phyloP scores from a whole-genome alignment of 2,329 filamentous ascomycete species.

The Apiospora phragmitis region DNA sequence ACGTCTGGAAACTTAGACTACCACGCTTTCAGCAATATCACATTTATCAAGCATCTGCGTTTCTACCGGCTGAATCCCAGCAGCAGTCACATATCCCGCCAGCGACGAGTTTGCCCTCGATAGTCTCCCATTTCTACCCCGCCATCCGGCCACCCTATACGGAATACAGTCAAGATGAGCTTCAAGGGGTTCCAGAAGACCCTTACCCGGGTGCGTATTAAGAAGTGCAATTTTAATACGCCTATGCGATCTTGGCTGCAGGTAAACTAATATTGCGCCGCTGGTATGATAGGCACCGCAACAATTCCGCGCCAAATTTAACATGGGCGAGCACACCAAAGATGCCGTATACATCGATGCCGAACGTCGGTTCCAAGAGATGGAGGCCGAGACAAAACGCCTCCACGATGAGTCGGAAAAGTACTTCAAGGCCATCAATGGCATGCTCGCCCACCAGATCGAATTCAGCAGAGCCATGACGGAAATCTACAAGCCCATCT shows the following conservation, averaged over 20 bases:
- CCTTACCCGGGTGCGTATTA: conserved; percentile 70
- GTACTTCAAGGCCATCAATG: conserved; percentile 97
- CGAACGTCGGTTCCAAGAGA: conserved; percentile 88
- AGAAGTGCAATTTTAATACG: background rate
- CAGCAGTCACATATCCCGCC: background rate
- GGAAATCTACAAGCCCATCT: conserved; percentile 98
- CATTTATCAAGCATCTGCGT: background rate
- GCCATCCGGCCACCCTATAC: background rate
- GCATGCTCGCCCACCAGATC: conserved; percentile 96
- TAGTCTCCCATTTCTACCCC: background rate
- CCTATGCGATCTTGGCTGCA: background rate
- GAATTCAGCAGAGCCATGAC: conserved; percentile 95
- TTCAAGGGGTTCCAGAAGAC: conserved; percentile 95
- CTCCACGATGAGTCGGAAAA: conserved; percentile 93
- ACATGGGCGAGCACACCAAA: conserved; percentile 92
- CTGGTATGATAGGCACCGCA: conserved; percentile 69
- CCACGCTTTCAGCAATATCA: background rate
- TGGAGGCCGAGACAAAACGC: conserved; percentile 94
- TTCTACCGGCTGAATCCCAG: background rate
- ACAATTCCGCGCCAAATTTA: conserved; percentile 88
- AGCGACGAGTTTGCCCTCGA: background rate
- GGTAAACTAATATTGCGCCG: background rate
- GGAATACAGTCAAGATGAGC: conserved; percentile 65
- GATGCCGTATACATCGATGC: conserved; percentile 94
- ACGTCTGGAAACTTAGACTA: background rate